Percentiles rank a stretch among this genome's conserved stretches.
Conservation (phyloP, 192 early-diverging fungal genomes). For the Linderina pennispora region DNA sequence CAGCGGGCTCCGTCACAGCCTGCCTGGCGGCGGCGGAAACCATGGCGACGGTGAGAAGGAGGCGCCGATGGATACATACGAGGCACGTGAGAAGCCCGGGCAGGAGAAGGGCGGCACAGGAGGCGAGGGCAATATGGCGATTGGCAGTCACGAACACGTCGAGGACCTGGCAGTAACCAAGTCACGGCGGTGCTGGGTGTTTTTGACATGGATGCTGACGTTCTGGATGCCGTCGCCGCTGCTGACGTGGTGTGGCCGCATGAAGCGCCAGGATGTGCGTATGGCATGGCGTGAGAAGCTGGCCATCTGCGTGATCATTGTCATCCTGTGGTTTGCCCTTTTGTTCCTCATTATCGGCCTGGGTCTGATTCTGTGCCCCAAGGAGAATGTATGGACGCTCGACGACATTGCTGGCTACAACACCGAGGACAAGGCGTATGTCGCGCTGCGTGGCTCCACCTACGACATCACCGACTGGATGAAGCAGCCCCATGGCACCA, state of each 20-base stretch:
- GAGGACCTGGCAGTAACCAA: slow-evolving; percentile 26
- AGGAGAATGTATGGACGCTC: slow-evolving; percentile 50
- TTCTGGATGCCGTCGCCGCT: slow-evolving; percentile 30
- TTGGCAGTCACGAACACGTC: slow-evolving; percentile 29
- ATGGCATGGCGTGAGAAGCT: slow-evolving; percentile 97
- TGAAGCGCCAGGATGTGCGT: slow-evolving; percentile 85
- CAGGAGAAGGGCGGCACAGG: slow-evolving; percentile 21
- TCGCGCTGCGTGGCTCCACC: slow-evolving; percentile 59
- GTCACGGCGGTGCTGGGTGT: slow-evolving; percentile 25
- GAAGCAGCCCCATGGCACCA: slow-evolving; percentile 51
- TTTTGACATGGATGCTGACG: slow-evolving; percentile 25
- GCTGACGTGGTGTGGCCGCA: slow-evolving; percentile 29
- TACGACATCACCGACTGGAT: slow-evolving; percentile 65
- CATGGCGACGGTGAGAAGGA: slow-evolving; percentile 10
- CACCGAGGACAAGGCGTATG: slow-evolving; percentile 51
- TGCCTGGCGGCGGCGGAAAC: not conserved
- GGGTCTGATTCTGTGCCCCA: slow-evolving; percentile 75
- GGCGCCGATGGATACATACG: slow-evolving; percentile 18
- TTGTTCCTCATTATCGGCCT: slow-evolving; percentile 87
- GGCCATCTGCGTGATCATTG: slow-evolving; percentile 77
- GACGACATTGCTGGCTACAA: slow-evolving; percentile 50
- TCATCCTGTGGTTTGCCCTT: slow-evolving; percentile 64
- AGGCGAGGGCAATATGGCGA: slow-evolving; percentile 34
- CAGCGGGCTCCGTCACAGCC: not conserved
- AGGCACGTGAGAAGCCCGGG: slow-evolving; percentile 5